Base-by-base conservation (phyloP, 148 eudicot genomes). In the Camellia lanceoleosa region DNA sequence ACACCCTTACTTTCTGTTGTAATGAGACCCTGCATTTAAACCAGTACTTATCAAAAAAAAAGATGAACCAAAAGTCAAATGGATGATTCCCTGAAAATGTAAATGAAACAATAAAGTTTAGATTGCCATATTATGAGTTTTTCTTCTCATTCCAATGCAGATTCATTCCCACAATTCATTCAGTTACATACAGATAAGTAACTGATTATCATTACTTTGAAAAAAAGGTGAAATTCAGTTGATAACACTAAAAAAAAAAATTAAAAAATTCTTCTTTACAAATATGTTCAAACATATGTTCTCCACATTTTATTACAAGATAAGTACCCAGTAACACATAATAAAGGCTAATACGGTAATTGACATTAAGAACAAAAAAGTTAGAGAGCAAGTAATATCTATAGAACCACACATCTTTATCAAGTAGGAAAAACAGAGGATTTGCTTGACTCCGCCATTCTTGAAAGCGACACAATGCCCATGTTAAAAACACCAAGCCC, bases 401-500 rank as follows among this genome's bases (percentile, higher is more conserved):
- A 20, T 46, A 81, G 63, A 60, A 80, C 18, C 89, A 47, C 86
- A 93, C 99, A 85, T 96, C 91, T 92, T 96, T 93, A 81, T 96
- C 98, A 83, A 92, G 84, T 4, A 96, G 89, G 88, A 91, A 96
- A 82, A 96, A 92, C 72, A 92, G 99, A 76, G 94, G 93, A 79
- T 90, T 87, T 78, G 88, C 89, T 46, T 82, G 71, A 47, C 81
- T 83, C 95, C 91, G 95, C 87, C 87, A 93, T 90, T 86, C 97
- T 91, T 79, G 89, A 81, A 79, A 89, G n/a, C n/a, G n/a, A n/a
- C 92, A 85, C n/a, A n/a, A n/a, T n/a, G 94, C 99, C 89, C 30
- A 30, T 30, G 30, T 30, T 30, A 30, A 30, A 30, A 30, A 30
- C 30, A 30, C 30, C 30, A 30, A 30, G 30, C 30, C 30, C 30